Conservation (phyloP, 2,329 filamentous ascomycete species). For the Xylariaceae sp. region DNA sequence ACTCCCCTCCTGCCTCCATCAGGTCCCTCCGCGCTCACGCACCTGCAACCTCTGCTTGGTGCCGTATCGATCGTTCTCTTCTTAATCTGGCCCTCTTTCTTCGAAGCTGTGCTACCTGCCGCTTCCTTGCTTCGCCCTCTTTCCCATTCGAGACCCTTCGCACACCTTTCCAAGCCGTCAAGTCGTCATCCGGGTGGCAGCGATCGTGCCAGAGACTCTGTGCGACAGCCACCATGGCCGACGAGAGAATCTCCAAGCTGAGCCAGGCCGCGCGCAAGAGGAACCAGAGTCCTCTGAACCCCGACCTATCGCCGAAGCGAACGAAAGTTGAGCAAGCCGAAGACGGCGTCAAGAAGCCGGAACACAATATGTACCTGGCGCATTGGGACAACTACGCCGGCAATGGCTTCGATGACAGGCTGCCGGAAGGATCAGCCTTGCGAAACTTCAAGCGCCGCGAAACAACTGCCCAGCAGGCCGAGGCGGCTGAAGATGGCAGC, state of each 20-base stretch:
- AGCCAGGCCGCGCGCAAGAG: conserved; percentile 28
- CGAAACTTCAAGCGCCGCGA: conserved; percentile 68
- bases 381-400: conserved; percentile 63
- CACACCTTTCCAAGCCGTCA: not conserved
- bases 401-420: conserved; percentile 35
- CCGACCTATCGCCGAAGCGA: conserved; percentile 28
- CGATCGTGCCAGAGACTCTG: not conserved
- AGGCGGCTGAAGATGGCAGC: conserved; percentile 71
- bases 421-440: conserved; percentile 47
- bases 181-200: not conserved
- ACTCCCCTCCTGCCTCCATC: no score
- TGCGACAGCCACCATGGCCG: conserved; percentile 17
- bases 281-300: conserved; percentile 24
- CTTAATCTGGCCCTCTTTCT: not conserved
- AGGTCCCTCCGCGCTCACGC: not conserved
- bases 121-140: not conserved
- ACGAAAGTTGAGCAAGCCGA: conserved; percentile 29
- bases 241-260: conserved; percentile 20
- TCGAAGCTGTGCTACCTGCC: not conserved
- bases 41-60: not conserved
- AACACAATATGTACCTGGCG: conserved; percentile 84
- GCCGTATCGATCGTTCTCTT: not conserved
- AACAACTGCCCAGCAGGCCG: conserved; percentile 73
- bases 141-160: not conserved
- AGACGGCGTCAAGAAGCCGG: conserved; percentile 27